Base-by-base conservation (phyloP, 805 yeast species). In the Metschnikowia matae region DNA sequence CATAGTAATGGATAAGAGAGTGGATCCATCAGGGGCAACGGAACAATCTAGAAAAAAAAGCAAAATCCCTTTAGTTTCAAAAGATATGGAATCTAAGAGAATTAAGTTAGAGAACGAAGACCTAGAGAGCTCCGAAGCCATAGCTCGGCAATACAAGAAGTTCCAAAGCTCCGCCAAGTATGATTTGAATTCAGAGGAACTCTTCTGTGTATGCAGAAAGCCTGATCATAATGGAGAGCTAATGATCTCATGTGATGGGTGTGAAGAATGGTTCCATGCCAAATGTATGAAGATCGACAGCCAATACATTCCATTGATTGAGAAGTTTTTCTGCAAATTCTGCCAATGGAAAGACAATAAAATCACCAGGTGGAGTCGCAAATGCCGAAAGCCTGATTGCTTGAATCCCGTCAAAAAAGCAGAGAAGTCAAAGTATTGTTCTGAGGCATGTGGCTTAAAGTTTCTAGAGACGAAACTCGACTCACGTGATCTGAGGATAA, bases 251-350 rank as follows among this genome's bases (percentile, higher is more conserved):
- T 90, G 97, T 64, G 97, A 90, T 63, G 91, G 89, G 5, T 91
- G 97, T 67, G 96, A 89, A 61, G 96, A 89, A 51, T 91, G 97
- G 97, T 91, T 78, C 62, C 97, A 91, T 67, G 88, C 90, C 66
- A 71, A 69, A 42, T 91, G 97, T 63, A 80, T 90, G 77, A 76
- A 75, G 47, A 62, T 89, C 35, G 75, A 82, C 46, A 64, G 63
- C 7, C 67, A 71, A 48, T 78, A 77, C 59, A 75, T 79, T 50
- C 73, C 76, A 37, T 69, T 89, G 46, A 83, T 89, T 10, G 74
- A 79, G 43, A 77, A 78, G 48, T 90, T 78, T 61, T 85, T 72
- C 62, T 90, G 97, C 62, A 85, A 85, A 8, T 81, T 82, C 51
- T 90, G 97, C 64, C 80, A 78, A 48, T 73, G 77, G 77, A 64